These are phyloP conservation scores for Aegilops tauschii DNA, from an alignment of 176 grass and related monocot species.

Conservation along the genomic window DNA sequence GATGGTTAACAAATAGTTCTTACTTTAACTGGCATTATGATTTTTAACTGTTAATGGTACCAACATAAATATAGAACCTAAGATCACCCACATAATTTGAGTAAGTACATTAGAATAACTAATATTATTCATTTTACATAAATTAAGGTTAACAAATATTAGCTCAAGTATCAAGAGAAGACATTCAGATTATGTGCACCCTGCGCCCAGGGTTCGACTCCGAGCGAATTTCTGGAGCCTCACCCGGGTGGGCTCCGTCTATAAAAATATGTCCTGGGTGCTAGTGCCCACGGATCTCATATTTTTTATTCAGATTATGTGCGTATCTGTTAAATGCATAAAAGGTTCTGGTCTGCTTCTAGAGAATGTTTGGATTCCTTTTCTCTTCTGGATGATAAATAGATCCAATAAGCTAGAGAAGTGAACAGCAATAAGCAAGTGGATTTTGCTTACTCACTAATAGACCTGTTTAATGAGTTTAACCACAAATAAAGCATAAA, in stretches of 20 bases:
- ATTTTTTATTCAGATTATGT: neutral
- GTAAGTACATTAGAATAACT: neutral
- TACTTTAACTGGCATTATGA: neutral
- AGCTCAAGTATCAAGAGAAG: neutral
- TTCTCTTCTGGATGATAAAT: neutral
- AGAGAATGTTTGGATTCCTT: neutral
- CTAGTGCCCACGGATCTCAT: too few relatives aligned
- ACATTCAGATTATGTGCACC: neutral
- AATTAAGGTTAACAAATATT: neutral
- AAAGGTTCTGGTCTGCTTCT: neutral
- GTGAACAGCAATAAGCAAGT: conserved; percentile 2
- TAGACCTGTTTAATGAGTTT: neutral
- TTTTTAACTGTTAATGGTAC: neutral
- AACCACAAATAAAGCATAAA: neutral
- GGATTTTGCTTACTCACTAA: neutral
- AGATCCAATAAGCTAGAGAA: neutral
- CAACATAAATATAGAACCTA: neutral
- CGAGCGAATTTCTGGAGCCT: too few relatives aligned
- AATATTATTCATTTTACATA: neutral
- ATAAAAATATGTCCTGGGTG: too few relatives aligned
- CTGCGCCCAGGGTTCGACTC: too few relatives aligned
- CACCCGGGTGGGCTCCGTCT: too few relatives aligned
- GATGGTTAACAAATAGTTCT: conserved; percentile 25
- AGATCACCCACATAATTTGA: conserved; percentile 11
- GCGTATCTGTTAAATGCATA: neutral